Percentiles rank a stretch among this genome's conserved stretches.
Conservation (phyloP, 495 filamentous ascomycete species). For the Penicillium cataractarum region DNA sequence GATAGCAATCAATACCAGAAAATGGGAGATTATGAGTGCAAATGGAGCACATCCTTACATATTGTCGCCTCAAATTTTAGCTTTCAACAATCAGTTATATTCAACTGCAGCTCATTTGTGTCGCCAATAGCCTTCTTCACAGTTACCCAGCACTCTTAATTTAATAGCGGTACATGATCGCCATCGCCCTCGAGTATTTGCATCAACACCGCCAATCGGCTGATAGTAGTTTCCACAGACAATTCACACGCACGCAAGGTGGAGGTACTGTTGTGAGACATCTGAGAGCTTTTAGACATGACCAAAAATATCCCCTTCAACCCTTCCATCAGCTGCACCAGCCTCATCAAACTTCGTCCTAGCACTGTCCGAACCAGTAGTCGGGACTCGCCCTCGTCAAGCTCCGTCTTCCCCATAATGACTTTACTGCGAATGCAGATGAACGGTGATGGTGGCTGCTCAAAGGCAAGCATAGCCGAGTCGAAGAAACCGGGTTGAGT, state of each 20-base stretch:
- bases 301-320: slow-evolving; percentile 21
- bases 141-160: background rate
- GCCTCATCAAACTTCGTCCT: slow-evolving; percentile 27
- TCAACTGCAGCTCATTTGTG: background rate
- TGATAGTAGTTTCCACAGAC: slow-evolving; percentile 29
- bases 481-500: slow-evolving; percentile 33
- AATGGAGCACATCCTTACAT: background rate
- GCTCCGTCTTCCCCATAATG: slow-evolving; percentile 34
- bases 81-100: background rate
- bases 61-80: background rate
- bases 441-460: slow-evolving; percentile 28
- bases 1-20: background rate
- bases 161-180: slow-evolving; percentile 5
- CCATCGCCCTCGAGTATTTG: slow-evolving; percentile 29
- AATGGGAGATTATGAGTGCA: too few species aligned
- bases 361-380: slow-evolving; percentile 34
- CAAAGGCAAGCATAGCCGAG: slow-evolving; percentile 25
- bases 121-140: background rate
- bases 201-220: slow-evolving; percentile 32
- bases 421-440: slow-evolving; percentile 40
- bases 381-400: slow-evolving; percentile 35
- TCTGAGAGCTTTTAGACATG: slow-evolving; percentile 19
- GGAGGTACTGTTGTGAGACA: slow-evolving; percentile 16
- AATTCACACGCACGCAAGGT: slow-evolving; percentile 28
- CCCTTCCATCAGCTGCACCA: slow-evolving; percentile 32